A percentile compares a stretch with the other conserved stretches of the same genome.
Evolutionary conservation across 139 green algal genomes (phyloP).

Genomic region (Nannochloris sp.): DNA sequence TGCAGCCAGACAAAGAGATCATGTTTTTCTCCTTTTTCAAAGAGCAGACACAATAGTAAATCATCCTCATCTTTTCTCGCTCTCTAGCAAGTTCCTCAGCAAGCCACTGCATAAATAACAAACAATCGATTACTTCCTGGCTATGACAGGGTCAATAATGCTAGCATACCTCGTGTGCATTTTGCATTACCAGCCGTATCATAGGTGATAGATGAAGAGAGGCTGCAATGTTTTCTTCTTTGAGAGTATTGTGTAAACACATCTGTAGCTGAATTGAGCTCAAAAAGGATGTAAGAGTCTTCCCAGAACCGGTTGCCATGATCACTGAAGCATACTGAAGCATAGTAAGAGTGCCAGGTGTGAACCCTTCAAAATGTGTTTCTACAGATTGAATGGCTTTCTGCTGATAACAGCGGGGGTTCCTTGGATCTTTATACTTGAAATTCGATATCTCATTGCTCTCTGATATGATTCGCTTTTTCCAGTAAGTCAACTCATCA

Average conservation of each 20-base stretch:
- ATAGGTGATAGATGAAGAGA: constrained; percentile 6
- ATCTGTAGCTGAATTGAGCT: neutral
- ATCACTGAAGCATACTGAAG: neutral
- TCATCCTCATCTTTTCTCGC: neutral
- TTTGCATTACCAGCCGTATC: constrained; percentile 1
- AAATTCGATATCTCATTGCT: neutral
- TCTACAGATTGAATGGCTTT: neutral
- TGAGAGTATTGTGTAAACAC: too few relatives aligned
- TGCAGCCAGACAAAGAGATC: neutral
- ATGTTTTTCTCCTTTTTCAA: neutral
- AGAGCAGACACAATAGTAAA: constrained; percentile 3
- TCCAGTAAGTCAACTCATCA: neutral
- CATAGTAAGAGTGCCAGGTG: neutral
- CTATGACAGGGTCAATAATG: neutral
- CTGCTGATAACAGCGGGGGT: neutral
- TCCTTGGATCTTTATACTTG: neutral
- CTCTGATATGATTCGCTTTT: neutral
- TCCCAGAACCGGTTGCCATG: constrained; percentile 1
- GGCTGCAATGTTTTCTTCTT: neutral
- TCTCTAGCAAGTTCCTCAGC: neutral
- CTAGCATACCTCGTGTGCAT: neutral
- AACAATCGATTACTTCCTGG: neutral
- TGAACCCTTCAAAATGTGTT: neutral
- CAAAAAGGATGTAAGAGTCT: neutral
- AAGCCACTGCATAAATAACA: neutral